Evolutionary conservation across 495 filamentous ascomycete genomes (phyloP).

Genomic region (Podospora bellae-mahoneyi): DNA sequence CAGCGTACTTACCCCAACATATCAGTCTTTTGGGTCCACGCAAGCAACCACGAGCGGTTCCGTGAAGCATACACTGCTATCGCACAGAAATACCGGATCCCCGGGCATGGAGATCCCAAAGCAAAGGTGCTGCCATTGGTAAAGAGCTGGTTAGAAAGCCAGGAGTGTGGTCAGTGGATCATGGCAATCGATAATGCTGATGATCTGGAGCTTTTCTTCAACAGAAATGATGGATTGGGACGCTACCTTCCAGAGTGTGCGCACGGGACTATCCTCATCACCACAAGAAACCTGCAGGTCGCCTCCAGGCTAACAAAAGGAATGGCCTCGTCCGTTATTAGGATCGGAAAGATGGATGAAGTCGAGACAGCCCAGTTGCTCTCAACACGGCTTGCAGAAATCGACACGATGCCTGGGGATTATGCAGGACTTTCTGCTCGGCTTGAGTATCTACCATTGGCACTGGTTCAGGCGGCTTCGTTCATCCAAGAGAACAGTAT

Average conservation of each 20-base stretch:
- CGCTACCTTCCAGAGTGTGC: constrained; percentile 31
- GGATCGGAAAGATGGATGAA: constrained; percentile 36
- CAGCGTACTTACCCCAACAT: constrained; percentile 31
- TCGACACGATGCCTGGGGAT: background rate
- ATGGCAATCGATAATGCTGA: constrained; percentile 53
- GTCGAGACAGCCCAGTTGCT: constrained; percentile 27
- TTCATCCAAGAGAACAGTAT: constrained; percentile 46
- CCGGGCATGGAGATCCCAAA: constrained; percentile 32
- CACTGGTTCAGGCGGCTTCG: constrained; percentile 47
- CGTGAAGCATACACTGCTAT: constrained; percentile 42
- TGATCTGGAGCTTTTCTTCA: constrained; percentile 37
- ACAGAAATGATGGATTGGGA: background rate
- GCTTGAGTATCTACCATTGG: constrained; percentile 45
- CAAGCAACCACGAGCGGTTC: constrained; percentile 37
- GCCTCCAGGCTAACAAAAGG: constrained; percentile 26
- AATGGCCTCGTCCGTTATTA: constrained; percentile 8
- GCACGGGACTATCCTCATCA: constrained; percentile 40
- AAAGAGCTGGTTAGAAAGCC: constrained; percentile 37
- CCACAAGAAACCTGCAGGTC: constrained; percentile 35
- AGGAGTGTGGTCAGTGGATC: constrained; percentile 42
- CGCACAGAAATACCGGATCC: constrained; percentile 33
- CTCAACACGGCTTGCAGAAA: constrained; percentile 7
- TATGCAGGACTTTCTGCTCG: constrained; percentile 32
- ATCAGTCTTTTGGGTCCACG: constrained; percentile 48
- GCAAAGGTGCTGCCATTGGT: constrained; percentile 36